Evolutionary conservation across 2,329 filamentous ascomycete genomes (phyloP), one percentile per base, ranked within the genome.

Genomic region (Apiospora phragmitis): DNA sequence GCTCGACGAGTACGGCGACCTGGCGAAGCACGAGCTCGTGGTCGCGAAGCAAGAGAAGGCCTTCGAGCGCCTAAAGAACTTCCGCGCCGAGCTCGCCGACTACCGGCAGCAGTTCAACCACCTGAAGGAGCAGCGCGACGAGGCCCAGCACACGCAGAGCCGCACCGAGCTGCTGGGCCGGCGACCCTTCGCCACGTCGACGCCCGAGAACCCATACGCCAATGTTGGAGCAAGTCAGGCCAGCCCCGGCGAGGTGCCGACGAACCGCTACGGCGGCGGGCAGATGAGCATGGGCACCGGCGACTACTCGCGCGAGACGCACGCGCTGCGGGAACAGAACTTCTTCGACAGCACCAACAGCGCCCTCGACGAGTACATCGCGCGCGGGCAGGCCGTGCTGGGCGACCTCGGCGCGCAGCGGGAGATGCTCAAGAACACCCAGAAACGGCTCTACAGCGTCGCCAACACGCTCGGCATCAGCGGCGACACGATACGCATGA

Each of bases 401-500:
- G 93, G 93, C 8, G 95, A 98, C 82, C 82, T 99, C 70, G 92
- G 93, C 3, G 89, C 96, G 78, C 96, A 99, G 85, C 89, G 94
- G 69, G 95, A 98, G 80, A 95, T 98, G 85, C 86, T 99, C 73
- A 99, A 99, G 85, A 93, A 92, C 68, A 98, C 96, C 29, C 96
- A 99, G 83, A 92, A 92, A 80, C 90, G 91, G 79, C 85, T 99
- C 67, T 98, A 98, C 79, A 95, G 90, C 76, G 94, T 98, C 26
- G 96, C 94, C 8, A 98, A 97, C 79, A 98, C 96, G 29, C 83
- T 99, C 66, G 96, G 96, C 0, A 89, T 99, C 71, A 97, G 93
- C 78, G 95, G 95, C 26, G 95, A 98, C 80, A 99, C 96, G 1
- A 99, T 99, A 74, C 91, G 96, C 65, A 98, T 96, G 94, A 92